Evolutionary conservation across 202 grass and related monocot species (phyloP), one percentile per base, ranked within the genome.

Genomic region (Digitaria exilis): DNA sequence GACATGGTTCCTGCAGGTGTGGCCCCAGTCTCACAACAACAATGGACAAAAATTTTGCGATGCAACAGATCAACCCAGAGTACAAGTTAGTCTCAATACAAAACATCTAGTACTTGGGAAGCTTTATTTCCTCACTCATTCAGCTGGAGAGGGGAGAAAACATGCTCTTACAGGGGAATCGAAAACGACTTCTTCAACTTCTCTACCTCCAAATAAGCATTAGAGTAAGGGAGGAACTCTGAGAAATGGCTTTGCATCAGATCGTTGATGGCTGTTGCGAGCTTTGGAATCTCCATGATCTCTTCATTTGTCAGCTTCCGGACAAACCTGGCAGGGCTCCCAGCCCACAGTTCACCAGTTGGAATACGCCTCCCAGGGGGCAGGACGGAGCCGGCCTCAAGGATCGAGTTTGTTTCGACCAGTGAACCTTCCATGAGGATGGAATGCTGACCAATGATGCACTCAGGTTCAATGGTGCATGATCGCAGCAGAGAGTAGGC

Each of bases 391-490:
- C 96, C 96, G 78, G 96, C 93, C 82, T 98, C 96, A 71, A 98
- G 91, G 80, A 98, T 95, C 1, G 96, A 96, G 68, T 98, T 98
- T 22, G 92, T 98, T 84, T 96, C 96, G 13, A 98, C 93, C 63
- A 98, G 77, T 10, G 96, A 98, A 77, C 93, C 96, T 89, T 98
- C 93, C 96, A 96, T 98, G n/a, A 98, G 83, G 76, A 98, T 80
- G 22, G 96, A 98, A 50, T 96, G 96, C 75, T 96, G 93, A 60
- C 96, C 96, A n/a, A n/a, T n/a, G 69, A 98, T 94, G 76, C 93
- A 98, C 84, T 98, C 96, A 10, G 91, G 93, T 25, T 98, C 96
- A 56, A 98, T 96, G 63, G 96, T 98, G 91, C 96, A 98, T 62
- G 96, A 98, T 16, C 96, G 90, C 58, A 98, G 78, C 45, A 98